Base-by-base conservation (phyloP, 1,139 yeast species). In the Yamadazyma dushanensis region DNA sequence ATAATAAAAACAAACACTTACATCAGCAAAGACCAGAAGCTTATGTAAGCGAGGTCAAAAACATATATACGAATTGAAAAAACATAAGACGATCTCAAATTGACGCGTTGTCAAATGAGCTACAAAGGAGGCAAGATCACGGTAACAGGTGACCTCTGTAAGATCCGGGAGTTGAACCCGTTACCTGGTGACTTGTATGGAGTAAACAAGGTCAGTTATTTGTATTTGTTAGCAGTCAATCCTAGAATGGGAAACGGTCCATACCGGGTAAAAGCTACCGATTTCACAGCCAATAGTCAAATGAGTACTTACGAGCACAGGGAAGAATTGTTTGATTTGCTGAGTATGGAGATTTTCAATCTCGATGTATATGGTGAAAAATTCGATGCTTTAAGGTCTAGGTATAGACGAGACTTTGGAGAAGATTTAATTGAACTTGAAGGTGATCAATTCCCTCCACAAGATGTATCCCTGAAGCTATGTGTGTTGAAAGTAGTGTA, bases 251-350 rank as follows among this genome's bases (percentile, higher is more conserved):
- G 37, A 6, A 17, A 15, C 11, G 45, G 43, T 1, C 50, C 50
- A 2, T 31, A 32, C 16, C 15, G 52, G 26, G 18, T 53, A 10
- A 45, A 38, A 24, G 50, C 52, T 2, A 53, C 59, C 2, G 61
- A 56, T 34, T 56, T 56, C 32, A 47, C 61, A 7, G n/a, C 33
- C 2, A 52, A 52, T 32, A 27, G 32, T 5, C 13, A 29, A 13
- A 24, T 44, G 26, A 8, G 23, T 15, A 11, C n/a, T 15, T 8
- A 8, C 10, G 23, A n/a, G 5, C 16, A 23, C 16, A 5, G 4
- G 8, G 24, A 25, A 17, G n/a, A 30, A n/a, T 14, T 20, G 31
- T 9, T n/a, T 13, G 3, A 15, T 10, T 6, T 14, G n/a, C 21
- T 36, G 32, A 8, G 9, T 29, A 4, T 23, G 30, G 13, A 14